Evolutionary conservation across 768 basidiomycete species (phyloP).

Genomic region (Lactarius trivialis): DNA sequence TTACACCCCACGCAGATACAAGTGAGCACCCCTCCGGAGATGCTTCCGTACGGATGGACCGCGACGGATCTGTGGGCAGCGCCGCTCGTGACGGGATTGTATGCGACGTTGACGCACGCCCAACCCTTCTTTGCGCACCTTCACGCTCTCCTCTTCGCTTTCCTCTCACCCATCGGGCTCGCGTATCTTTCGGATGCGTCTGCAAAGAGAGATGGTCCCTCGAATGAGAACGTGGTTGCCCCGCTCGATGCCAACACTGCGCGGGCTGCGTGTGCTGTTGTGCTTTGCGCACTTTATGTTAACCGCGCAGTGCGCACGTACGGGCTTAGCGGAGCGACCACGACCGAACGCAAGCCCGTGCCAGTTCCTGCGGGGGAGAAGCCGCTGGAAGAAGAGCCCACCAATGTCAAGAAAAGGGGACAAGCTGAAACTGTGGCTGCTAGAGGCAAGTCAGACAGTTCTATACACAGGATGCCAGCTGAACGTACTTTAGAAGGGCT

Average conservation of each 20-base stretch:
- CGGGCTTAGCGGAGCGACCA: conserved; percentile 19
- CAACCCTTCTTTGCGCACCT: conserved; percentile 58
- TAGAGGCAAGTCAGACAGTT: conserved; percentile 1
- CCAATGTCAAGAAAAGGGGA: neutral
- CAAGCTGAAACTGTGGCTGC: neutral
- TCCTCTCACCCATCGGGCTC: conserved; percentile 21
- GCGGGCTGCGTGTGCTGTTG: conserved; percentile 61
- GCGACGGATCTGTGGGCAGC: conserved; percentile 83
- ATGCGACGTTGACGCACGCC: conserved; percentile 77
- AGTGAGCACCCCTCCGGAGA: conserved; percentile 71
- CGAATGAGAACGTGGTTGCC: conserved; percentile 27
- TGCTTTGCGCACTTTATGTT: conserved; percentile 57
- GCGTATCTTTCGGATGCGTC: conserved; percentile 8
- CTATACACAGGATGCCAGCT: neutral
- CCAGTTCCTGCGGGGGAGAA: neutral
- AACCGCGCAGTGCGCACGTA: conserved; percentile 64
- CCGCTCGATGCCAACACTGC: conserved; percentile 59
- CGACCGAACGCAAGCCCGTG: neutral
- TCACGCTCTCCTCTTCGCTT: conserved; percentile 17
- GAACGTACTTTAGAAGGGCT: neutral
- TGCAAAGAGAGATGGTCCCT: neutral
- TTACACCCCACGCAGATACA: conserved; percentile 63
- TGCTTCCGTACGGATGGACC: conserved; percentile 80
- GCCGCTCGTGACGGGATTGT: conserved; percentile 67
- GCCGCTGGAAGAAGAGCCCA: conserved; percentile 1